A percentile compares a stretch with the other conserved stretches of the same genome.
Conservation (phyloP, 2,329 filamentous ascomycete species). For the Daldinia sp. region DNA sequence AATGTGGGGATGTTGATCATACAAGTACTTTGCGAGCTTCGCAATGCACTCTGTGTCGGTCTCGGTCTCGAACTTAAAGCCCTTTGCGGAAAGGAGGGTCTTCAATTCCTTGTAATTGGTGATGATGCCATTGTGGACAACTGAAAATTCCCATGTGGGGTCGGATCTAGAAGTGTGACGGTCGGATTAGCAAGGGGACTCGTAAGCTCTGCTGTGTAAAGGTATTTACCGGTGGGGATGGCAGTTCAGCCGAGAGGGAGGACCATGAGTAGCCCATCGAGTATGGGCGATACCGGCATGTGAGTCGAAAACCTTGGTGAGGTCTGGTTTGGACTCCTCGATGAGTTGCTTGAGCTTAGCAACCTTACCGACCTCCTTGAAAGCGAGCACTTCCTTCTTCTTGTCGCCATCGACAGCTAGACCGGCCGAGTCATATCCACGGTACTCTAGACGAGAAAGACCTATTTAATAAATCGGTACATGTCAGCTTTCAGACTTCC, state of each 20-base stretch:
- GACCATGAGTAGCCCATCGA: conserved; percentile 97
- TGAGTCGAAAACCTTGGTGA: conserved; percentile 94
- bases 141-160: conserved; percentile 91
- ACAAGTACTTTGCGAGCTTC: conserved; percentile 98
- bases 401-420: conserved; percentile 97
- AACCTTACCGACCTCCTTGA: conserved; percentile 99
- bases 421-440: conserved; percentile 97
- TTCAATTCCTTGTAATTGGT: conserved; percentile 99
- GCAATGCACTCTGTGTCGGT: conserved; percentile 99
- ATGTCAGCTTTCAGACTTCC: conserved; percentile 41
- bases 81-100: conserved; percentile 90
- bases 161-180: conserved; percentile 73
- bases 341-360: conserved; percentile 95
- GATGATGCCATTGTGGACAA: conserved; percentile 99
- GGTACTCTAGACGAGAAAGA: conserved; percentile 94
- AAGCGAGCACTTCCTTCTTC: conserved; percentile 96
- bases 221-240: conserved; percentile 88
- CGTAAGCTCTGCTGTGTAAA: conserved; percentile 35
- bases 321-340: conserved; percentile 80
- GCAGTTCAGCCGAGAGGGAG: conserved; percentile 94
- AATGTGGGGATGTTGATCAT: conserved; percentile 91
- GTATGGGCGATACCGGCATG: conserved; percentile 99
- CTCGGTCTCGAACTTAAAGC: conserved; percentile 98
- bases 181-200: conserved; percentile 39
- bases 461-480: conserved; percentile 60